These are phyloP conservation scores for Backusella parvicylindrica DNA, from an alignment of 192 early-diverging fungal species.

Conservation along the genomic window DNA sequence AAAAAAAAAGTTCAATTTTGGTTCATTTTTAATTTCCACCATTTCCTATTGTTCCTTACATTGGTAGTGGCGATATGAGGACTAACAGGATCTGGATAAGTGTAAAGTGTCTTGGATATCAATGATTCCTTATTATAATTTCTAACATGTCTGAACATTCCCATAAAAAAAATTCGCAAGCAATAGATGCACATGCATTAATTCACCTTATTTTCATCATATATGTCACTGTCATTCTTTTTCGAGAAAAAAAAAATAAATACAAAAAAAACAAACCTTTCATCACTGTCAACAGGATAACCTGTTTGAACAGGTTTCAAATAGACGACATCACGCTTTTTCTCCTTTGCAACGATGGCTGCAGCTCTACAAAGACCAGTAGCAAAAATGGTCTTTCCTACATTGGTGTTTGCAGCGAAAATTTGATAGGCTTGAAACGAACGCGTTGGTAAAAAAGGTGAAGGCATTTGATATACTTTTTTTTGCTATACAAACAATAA, in stretches of 20 bases:
- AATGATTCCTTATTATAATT: slow-evolving; percentile 34
- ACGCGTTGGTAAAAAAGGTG: slow-evolving; percentile 39
- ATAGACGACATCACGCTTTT: slow-evolving; percentile 54
- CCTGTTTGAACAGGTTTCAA: slow-evolving; percentile 85
- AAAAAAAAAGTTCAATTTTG: not conserved
- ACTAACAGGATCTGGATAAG: slow-evolving; percentile 70
- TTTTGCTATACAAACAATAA: not conserved
- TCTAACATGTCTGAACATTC: slow-evolving; percentile 52
- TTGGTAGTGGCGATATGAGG: slow-evolving; percentile 66
- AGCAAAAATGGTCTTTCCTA: slow-evolving; percentile 78
- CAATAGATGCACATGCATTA: not conserved
- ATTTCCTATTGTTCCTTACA: slow-evolving; percentile 26
- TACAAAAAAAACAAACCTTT: slow-evolving; percentile 34
- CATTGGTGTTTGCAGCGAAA: slow-evolving; percentile 79
- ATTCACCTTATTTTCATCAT: not conserved
- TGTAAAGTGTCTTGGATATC: slow-evolving; percentile 51
- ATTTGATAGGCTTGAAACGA: slow-evolving; percentile 62
- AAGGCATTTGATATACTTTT: slow-evolving; percentile 17
- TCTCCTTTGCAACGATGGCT: slow-evolving; percentile 34
- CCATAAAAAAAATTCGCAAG: not conserved
- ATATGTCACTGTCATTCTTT: not conserved
- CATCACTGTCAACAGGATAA: slow-evolving; percentile 74
- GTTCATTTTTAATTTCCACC: not conserved
- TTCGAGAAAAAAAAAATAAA: not conserved
- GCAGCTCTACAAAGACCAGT: slow-evolving; percentile 65